Base-by-base conservation (phyloP, 1,139 yeast species). In the Pichia sp. region DNA sequence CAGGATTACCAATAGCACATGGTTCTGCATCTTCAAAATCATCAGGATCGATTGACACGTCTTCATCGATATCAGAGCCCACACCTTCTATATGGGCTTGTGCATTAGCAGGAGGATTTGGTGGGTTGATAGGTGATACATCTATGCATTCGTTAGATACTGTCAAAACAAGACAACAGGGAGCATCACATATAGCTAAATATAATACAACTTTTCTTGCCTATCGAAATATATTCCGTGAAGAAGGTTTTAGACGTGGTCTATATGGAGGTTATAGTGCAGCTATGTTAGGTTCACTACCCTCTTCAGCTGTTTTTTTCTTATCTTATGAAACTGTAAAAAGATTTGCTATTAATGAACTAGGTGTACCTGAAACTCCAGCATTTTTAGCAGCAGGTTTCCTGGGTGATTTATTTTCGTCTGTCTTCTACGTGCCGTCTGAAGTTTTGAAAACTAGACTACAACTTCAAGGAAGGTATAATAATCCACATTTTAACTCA, bases 131-230 rank as follows among this genome's bases (percentile, higher is more conserved):
- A 30, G 98, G 97, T 14, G 98, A 91, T 56, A 74, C 94, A 2
- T 67, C 78, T 36, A 91, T 91, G 96, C 96, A 91, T 61, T 89
- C 97, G 1, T 66, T 91, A 35, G 98, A 91, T 57, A 91, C 98
- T 0, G 96, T 93, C 31, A 91, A 91, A 61, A 91, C 98, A 2
- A 71, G 98, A 52, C 98, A 91, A 60, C 98, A 91, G 58, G 97
- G 96, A 22, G 85, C 94, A 6, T 81, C 86, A 18, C 68, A 71
- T 48, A 75, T 75, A 24, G 52, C 66, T 7, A 84, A 84, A 60
- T 89, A 91, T 61, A 71, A 67, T 49, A 74, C 72, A 52, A 75
- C 77, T 56, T 69, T 85, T 70, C 72, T 78, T 6, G 96, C 97
- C 0, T 85, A 83, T 54, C 52, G 66, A 31, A 79, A 91, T 0